A percentile compares a stretch with the other conserved stretches of the same genome.
phyloP scores from a whole-genome alignment of 345 rosid genomes.

The Populus nigra region DNA sequence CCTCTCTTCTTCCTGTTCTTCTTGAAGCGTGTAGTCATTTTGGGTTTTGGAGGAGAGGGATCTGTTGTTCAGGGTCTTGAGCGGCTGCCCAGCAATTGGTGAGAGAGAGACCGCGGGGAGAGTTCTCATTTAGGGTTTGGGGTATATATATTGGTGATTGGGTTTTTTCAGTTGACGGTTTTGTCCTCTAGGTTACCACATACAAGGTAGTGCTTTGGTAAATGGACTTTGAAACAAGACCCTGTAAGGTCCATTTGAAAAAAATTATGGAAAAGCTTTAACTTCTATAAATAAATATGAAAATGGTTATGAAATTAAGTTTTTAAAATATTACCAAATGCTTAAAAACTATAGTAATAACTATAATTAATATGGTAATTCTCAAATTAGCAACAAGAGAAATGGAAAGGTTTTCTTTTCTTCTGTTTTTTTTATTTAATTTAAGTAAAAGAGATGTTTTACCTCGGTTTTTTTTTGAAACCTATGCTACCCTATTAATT shows the following conservation, averaged over 20 bases:
- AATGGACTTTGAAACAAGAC: not conserved
- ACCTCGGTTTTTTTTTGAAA: too few species aligned
- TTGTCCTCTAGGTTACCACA: not conserved
- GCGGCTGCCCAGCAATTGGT: not conserved
- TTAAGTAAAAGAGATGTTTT: too few species aligned
- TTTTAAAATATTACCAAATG: too few species aligned
- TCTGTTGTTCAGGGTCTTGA: not conserved
- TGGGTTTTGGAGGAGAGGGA: not conserved
- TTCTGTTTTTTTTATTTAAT: too few species aligned
- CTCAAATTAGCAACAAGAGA: too few species aligned
- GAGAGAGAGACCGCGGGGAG: not conserved
- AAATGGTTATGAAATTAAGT: too few species aligned
- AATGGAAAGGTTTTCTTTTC: too few species aligned
- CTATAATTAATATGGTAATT: too few species aligned
- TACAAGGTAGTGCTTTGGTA: not conserved
- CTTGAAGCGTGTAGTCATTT: constrained; percentile 28
- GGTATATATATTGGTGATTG: not conserved
- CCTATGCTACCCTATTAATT: accelerated
- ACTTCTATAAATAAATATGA: too few species aligned
- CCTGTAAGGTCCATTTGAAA: too few species aligned
- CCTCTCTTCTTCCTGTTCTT: constrained; percentile 33
- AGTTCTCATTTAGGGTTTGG: not conserved
- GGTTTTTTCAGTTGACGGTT: not conserved
- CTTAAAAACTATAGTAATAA: too few species aligned
- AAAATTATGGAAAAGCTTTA: too few species aligned